These are phyloP conservation scores for Zygosaccharomyces bailii DNA, from an alignment of 805 yeast genomes.

Conservation along the genomic window DNA sequence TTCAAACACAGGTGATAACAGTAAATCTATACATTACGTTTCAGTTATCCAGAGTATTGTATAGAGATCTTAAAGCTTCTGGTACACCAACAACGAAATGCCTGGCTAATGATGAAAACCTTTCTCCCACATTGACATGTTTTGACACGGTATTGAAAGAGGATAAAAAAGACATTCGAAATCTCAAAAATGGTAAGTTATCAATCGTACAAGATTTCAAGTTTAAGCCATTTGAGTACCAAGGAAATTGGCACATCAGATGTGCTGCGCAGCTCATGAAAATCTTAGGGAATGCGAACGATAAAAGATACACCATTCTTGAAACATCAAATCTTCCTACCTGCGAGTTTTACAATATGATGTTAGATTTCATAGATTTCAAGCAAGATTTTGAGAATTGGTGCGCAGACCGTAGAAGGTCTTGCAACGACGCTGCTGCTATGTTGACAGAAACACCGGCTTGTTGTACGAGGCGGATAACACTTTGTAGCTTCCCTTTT, in stretches of 20 bases:
- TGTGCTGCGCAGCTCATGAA: conserved; percentile 61
- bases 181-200: conserved; percentile 5
- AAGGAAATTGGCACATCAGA: conserved; percentile 76
- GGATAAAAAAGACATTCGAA: conserved; percentile 4
- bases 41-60: conserved; percentile 55
- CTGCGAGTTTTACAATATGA: conserved; percentile 59
- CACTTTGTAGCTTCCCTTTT: conserved; percentile 83
- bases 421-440: neutral
- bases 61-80: conserved; percentile 8
- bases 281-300: conserved; percentile 53
- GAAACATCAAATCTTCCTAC: conserved; percentile 21
- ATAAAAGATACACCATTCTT: conserved; percentile 27
- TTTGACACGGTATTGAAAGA: neutral
- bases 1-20: conserved; percentile 56
- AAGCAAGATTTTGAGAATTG: conserved; percentile 80
- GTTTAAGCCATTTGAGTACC: conserved; percentile 46
- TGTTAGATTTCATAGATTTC: conserved; percentile 76
- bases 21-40: conserved; percentile 76
- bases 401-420: conserved; percentile 32
- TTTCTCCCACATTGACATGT: neutral
- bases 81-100: neutral
- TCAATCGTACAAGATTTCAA: conserved; percentile 12
- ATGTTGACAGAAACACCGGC: neutral
- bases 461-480: conserved; percentile 36
- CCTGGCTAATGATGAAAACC: neutral